Percentiles rank a stretch among this genome's conserved stretches.
Evolutionary conservation across 352 stramenopile genomes (phyloP).

Genomic region (Pythium myriotylum): DNA sequence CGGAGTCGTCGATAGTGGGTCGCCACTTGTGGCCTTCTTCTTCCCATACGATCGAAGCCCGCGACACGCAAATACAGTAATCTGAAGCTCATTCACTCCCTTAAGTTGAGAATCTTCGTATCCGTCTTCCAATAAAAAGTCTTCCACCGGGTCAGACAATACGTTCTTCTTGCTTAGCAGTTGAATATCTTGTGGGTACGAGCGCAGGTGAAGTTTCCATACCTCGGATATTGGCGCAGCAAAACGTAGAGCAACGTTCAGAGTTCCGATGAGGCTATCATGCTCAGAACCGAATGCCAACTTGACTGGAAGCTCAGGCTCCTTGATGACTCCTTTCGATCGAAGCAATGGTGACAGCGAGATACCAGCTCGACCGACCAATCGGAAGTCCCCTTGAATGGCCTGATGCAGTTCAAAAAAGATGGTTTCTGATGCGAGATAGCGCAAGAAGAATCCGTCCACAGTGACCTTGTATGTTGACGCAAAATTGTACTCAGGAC

Average conservation of each 20-base stretch:
- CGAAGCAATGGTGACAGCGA: conserved; percentile 74
- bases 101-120: conserved; percentile 23
- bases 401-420: conserved; percentile 90
- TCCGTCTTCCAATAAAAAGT: conserved; percentile 29
- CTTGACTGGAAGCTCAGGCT: conserved; percentile 51
- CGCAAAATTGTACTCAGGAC: conserved; percentile 91
- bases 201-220: conserved; percentile 89
- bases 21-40: conserved; percentile 29
- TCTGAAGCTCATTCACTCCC: conserved; percentile 62
- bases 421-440: conserved; percentile 87
- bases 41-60: conserved; percentile 53
- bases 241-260: conserved; percentile 87
- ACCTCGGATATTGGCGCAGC: conserved; percentile 91
- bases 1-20: conserved; percentile 37
- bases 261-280: conserved; percentile 51
- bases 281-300: conserved; percentile 30
- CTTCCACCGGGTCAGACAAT: conserved; percentile 13
- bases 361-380: conserved; percentile 74
- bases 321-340: conserved; percentile 77
- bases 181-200: conserved; percentile 83
- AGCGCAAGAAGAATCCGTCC: conserved; percentile 92
- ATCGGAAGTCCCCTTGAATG: conserved; percentile 85
- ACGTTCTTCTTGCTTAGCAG: conserved; percentile 37
- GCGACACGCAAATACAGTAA: conserved; percentile 68
- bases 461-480: conserved; percentile 92